phyloP scores from a whole-genome alignment of 164 flowering plant genomes.

The Chloranthus sessilifolius region DNA sequence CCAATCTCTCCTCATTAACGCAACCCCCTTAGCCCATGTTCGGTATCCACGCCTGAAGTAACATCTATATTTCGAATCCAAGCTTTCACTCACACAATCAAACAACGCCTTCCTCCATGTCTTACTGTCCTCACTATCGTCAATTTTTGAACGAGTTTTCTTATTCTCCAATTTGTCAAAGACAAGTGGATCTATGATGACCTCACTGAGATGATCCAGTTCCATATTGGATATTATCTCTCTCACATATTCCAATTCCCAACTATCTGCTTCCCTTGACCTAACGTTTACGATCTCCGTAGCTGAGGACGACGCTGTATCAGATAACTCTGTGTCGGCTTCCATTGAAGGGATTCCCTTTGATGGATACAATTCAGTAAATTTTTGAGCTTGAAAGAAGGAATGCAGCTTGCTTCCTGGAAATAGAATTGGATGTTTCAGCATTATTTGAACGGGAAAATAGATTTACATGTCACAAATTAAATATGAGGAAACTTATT shows the following conservation, averaged over 20 bases:
- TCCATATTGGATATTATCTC: slow-evolving; percentile 48
- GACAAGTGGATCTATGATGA: slow-evolving; percentile 49
- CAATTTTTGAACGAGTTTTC: slow-evolving; percentile 14
- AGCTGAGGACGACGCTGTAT: slow-evolving; percentile 85
- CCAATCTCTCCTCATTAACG: slow-evolving; percentile 43
- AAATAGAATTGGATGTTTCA: no score
- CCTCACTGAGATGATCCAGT: slow-evolving; percentile 32
- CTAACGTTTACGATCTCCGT: no score
- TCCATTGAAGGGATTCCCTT: slow-evolving; percentile 7
- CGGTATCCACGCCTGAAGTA: slow-evolving; percentile 42
- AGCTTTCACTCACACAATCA: slow-evolving; percentile 64
- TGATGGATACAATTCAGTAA: no score
- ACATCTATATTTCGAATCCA: slow-evolving; percentile 53
- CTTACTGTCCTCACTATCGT: slow-evolving; percentile 16
- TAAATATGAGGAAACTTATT: no score
- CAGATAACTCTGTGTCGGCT: slow-evolving; percentile 58
- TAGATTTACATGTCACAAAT: no score
- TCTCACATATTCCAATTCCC: slow-evolving; percentile 61
- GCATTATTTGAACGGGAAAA: no score
- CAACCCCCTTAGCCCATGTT: slow-evolving; percentile 50
- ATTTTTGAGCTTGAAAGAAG: slow-evolving; percentile 36
- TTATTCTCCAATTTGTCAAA: slow-evolving; percentile 55
- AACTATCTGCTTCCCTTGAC: slow-evolving; percentile 18
- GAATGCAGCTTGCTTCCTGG: slow-evolving; percentile 50
- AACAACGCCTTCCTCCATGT: slow-evolving; percentile 42